Percentiles rank a stretch among this genome's conserved stretches.
Evolutionary conservation across 2,329 filamentous ascomycete genomes (phyloP).

Genomic region (Fusarium citri): DNA sequence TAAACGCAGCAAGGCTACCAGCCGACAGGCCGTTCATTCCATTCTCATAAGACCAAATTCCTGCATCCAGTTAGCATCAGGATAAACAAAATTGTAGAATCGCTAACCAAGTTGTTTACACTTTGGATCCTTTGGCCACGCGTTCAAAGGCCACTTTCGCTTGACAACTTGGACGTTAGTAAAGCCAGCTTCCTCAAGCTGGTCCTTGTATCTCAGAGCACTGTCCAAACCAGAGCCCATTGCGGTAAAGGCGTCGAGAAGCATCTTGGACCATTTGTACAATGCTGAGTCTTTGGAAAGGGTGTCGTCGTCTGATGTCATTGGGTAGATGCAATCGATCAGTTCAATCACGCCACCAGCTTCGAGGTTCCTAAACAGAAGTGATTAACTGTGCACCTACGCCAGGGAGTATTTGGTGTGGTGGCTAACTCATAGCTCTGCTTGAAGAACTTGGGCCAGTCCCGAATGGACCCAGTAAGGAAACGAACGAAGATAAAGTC

Average conservation of each 20-base stretch:
- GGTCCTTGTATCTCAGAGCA: slow-evolving; percentile 11
- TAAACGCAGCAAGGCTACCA: not conserved
- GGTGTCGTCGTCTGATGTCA: slow-evolving; percentile 12
- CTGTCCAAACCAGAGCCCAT: slow-evolving; percentile 6
- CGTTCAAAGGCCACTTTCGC: slow-evolving; percentile 23
- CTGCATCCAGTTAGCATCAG: not conserved
- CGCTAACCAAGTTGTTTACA: slow-evolving; percentile 30
- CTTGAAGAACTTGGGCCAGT: slow-evolving; percentile 33
- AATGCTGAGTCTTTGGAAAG: not conserved
- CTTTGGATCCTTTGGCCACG: slow-evolving; percentile 24
- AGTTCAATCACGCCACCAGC: slow-evolving; percentile 23
- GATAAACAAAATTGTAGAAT: too few relatives aligned
- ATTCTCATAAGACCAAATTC: not conserved
- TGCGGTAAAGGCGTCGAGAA: slow-evolving; percentile 1
- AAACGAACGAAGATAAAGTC: slow-evolving; percentile 33
- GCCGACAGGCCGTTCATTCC: not conserved
- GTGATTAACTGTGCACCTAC: rapidly evolving
- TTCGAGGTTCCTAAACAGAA: not conserved
- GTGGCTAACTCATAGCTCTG: not conserved
- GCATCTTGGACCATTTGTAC: slow-evolving; percentile 11
- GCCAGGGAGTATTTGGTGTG: rapidly evolving
- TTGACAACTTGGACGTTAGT: slow-evolving; percentile 2
- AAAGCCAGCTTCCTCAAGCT: slow-evolving; percentile 22
- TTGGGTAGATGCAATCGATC: slow-evolving; percentile 29
- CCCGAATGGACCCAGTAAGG: slow-evolving; percentile 18